These are phyloP conservation scores for Globisporangium lucens DNA, from an alignment of 352 stramenopile species.

Conservation along the genomic window DNA sequence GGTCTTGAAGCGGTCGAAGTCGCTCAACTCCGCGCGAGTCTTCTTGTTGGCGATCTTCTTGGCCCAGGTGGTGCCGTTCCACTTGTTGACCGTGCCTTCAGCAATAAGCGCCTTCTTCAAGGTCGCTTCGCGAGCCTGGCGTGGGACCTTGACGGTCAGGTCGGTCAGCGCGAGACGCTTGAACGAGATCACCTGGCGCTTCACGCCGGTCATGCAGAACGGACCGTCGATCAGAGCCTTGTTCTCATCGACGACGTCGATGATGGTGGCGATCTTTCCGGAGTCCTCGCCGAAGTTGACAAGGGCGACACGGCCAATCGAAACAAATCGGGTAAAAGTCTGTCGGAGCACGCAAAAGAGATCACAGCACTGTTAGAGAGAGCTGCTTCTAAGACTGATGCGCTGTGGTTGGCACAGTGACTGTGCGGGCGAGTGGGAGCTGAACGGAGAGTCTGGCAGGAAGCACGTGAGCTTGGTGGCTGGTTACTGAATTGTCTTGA, in stretches of 20 bases:
- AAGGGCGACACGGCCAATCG: slow-evolving; percentile 98
- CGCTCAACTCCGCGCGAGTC: slow-evolving; percentile 91
- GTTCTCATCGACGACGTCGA: slow-evolving; percentile 99
- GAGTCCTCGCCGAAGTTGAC: slow-evolving; percentile 98
- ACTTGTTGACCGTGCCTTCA: slow-evolving; percentile 92
- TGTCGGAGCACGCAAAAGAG: slow-evolving; percentile 21
- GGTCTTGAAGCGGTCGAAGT: slow-evolving; percentile 99
- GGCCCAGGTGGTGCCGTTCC: slow-evolving; percentile 94
- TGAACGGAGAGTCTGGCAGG: too few relatives aligned
- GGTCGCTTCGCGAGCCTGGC: slow-evolving; percentile 93
- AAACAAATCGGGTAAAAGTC: slow-evolving; percentile 99
- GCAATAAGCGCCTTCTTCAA: slow-evolving; percentile 90
- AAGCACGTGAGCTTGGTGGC: too few relatives aligned
- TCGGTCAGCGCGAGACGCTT: slow-evolving; percentile 97
- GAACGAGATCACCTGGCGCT: slow-evolving; percentile 98
- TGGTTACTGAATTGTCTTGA: too few relatives aligned
- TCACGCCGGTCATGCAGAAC: slow-evolving; percentile 93
- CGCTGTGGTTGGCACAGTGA: too few relatives aligned
- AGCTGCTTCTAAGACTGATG: too few relatives aligned
- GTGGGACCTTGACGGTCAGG: slow-evolving; percentile 94
- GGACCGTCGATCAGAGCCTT: slow-evolving; percentile 97
- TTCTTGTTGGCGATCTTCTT: slow-evolving; percentile 98
- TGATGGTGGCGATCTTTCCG: slow-evolving; percentile 98
- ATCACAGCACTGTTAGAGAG: neutral
- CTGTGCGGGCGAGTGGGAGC: too few relatives aligned